Conservation (phyloP, 148 eudicot species). For the Cornus florida region DNA sequence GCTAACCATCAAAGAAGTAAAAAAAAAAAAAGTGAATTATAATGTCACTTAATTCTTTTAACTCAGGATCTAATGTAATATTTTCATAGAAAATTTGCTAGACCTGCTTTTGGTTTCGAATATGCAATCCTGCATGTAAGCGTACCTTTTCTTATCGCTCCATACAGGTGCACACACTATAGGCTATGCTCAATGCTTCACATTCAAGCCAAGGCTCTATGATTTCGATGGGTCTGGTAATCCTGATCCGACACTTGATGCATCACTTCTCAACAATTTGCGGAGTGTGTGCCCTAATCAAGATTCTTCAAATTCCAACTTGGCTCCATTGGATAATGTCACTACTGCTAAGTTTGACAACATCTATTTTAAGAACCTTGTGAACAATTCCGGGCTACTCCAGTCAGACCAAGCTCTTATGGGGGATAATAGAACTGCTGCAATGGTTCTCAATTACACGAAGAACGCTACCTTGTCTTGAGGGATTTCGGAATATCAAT, state of each 20-base stretch:
- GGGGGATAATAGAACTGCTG: conserved; percentile 48
- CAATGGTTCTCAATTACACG: conserved; percentile 45
- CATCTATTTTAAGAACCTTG: conserved; percentile 47
- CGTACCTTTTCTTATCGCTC: background rate
- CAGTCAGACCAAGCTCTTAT: conserved; percentile 69
- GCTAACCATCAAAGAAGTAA: no score
- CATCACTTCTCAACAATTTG: conserved; percentile 39
- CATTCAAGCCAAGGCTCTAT: conserved; percentile 64
- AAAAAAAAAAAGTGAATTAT: no score
- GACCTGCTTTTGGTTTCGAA: no score
- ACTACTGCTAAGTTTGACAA: conserved; percentile 57
- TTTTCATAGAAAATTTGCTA: no score
- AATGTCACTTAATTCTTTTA: no score
- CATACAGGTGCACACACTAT: conserved; percentile 70
- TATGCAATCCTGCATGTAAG: no score
- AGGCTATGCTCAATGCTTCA: conserved; percentile 69
- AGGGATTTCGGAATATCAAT: conserved; percentile 61
- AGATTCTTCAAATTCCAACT: conserved; percentile 45
- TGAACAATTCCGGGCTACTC: conserved; percentile 59
- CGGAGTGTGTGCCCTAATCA: conserved; percentile 52
- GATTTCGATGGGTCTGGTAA: conserved; percentile 58
- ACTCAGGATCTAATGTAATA: no score
- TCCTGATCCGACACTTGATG: conserved; percentile 60
- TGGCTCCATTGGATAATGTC: conserved; percentile 55
- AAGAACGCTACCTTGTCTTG: conserved; percentile 33